Evolutionary conservation across 2,329 filamentous ascomycete species (phyloP).

Genomic region (Monascus ruber): DNA sequence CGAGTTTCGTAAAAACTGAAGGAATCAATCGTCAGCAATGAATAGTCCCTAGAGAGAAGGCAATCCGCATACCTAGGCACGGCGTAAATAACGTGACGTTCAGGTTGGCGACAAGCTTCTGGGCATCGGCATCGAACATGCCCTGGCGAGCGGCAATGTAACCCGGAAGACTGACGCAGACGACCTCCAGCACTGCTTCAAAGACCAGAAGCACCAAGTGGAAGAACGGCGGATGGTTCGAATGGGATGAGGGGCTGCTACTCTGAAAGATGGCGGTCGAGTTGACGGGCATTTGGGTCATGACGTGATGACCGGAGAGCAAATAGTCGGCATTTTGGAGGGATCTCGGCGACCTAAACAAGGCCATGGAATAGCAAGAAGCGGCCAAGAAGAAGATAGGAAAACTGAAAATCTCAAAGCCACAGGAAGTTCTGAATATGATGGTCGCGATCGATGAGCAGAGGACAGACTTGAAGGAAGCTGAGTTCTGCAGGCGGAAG

Average conservation of each 20-base stretch:
- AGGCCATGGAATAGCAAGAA: constrained; percentile 18
- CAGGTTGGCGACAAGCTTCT: constrained; percentile 92
- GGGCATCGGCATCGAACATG: constrained; percentile 89
- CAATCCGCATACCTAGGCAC: constrained; percentile 62
- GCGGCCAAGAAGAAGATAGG: no score
- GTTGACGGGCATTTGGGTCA: constrained; percentile 12
- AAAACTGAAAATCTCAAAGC: no score
- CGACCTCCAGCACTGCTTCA: constrained; percentile 86
- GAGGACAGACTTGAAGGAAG: no score
- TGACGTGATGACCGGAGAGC: constrained; percentile 7
- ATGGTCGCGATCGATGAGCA: no score
- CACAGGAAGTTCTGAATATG: no score
- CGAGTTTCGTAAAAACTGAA: constrained; percentile 89
- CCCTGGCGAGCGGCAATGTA: constrained; percentile 84
- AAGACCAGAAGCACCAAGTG: constrained; percentile 75
- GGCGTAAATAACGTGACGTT: constrained; percentile 96
- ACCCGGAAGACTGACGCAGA: constrained; percentile 87
- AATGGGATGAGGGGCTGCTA: constrained; percentile 13
- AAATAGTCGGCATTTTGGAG: constrained; percentile 33
- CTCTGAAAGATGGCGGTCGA: constrained; percentile 8
- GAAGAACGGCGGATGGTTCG: constrained; percentile 38
- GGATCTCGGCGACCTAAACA: constrained; percentile 39
- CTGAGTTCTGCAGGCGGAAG: no score
- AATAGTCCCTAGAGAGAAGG: neutral
- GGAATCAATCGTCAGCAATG: neutral